Base-by-base conservation (phyloP, 2,329 filamentous ascomycete species). In the Thyridium curvatum region DNA sequence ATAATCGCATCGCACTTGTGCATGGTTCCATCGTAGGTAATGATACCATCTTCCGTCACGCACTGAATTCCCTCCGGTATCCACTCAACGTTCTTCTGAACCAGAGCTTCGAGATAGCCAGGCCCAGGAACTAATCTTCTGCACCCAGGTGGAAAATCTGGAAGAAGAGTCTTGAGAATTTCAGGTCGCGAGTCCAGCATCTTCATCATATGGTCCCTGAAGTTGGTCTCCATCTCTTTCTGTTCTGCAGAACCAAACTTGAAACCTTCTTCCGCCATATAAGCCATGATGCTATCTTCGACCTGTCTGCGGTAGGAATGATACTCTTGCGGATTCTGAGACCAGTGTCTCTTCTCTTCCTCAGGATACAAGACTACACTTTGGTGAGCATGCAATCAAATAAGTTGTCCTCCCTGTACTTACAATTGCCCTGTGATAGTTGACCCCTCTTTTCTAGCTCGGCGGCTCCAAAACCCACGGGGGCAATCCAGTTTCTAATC, bases 1-100 rank as follows among this genome's bases (percentile, higher is more conserved):
- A 62, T 46, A 4, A 65, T 48, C 13, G 48, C 46, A 41, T 65
- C 62, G 28, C 60, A 54, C 8, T 52, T 14, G 41, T 46, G 47
- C 12, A 38, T 34, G 1, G 46, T 51, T 16, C 51, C 52, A 3
- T 44, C 46, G 1, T 53, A 46, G 14, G 57, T 41, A 7, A 39
- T 37, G 7, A 64, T 14, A 7, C 61, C 58, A 3, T 45, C 52
- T 21, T 51, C 46, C 2, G 56, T 61, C 31, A 64, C 53, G 10
- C 36, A 32, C 12, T 46, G 41, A 10, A 65, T 59, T 3, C 48
- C 44, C 8, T 50, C 35, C 17, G 56, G 49, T 4, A 62, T 51
- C 18, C 59, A 46, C 6, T 53, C 46, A n/a, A 60, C 49, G 16
- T 59, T 56, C 2, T 43, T 32, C 38, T 53, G 45, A 30, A 51